A percentile compares a stretch with the other conserved stretches of the same genome.
These are phyloP conservation scores for Pulicaria dysenterica DNA, from an alignment of 129 eudicot species.

Conservation along the genomic window DNA sequence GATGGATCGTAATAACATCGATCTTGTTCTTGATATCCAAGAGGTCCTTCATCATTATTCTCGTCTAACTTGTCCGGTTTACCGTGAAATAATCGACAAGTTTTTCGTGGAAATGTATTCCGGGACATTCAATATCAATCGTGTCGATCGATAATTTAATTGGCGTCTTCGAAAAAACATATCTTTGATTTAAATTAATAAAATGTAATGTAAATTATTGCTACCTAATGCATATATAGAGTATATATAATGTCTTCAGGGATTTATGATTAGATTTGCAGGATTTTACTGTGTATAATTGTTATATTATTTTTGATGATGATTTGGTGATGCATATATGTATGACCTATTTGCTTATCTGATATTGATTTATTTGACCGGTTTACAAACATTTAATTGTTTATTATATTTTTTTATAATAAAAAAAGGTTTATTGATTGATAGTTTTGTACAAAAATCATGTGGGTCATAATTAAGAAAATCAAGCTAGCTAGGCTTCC, in stretches of 20 bases:
- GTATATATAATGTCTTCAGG: constrained; percentile 20
- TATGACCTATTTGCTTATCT: constrained; percentile 8
- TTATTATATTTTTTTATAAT: not conserved
- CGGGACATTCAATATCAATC: constrained; percentile 30
- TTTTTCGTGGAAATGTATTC: constrained; percentile 48
- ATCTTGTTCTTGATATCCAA: constrained; percentile 51
- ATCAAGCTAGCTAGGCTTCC: too few species aligned
- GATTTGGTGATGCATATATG: constrained; percentile 13
- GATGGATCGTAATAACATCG: constrained; percentile 46
- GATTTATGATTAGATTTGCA: constrained; percentile 19
- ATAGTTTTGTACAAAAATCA: not conserved
- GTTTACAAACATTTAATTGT: not conserved
- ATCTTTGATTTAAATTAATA: not conserved
- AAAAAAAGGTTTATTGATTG: not conserved
- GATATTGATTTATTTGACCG: constrained; percentile 23
- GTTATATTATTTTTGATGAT: constrained; percentile 6
- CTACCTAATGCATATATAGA: constrained; percentile 22
- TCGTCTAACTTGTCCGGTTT: constrained; percentile 55
- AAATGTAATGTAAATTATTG: constrained; percentile 21
- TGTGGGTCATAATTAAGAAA: too few species aligned
- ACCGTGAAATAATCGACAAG: constrained; percentile 52
- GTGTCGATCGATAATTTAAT: constrained; percentile 2
- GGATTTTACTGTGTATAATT: not conserved
- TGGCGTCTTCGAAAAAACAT: not conserved
- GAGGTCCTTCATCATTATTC: constrained; percentile 61